A percentile compares a stretch with the other conserved stretches of the same genome.
phyloP scores from a whole-genome alignment of 2,329 filamentous ascomycete species.

The Helicocarpus griseus region DNA sequence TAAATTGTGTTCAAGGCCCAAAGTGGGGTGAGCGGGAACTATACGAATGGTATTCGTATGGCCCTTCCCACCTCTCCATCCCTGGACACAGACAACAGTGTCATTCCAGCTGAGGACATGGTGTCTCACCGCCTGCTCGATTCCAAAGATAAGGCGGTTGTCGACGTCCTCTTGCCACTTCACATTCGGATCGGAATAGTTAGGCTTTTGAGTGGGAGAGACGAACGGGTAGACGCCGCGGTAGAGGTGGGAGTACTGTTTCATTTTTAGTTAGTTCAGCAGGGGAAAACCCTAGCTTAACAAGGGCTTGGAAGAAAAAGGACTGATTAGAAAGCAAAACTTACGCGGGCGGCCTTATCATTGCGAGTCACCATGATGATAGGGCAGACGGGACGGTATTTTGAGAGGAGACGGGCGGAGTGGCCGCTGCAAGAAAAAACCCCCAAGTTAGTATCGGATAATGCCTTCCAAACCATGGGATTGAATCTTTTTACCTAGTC shows the following conservation, averaged over 20 bases:
- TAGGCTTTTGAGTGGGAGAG: slow-evolving; percentile 86
- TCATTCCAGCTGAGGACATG: slow-evolving; percentile 71
- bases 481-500: slow-evolving; percentile 53
- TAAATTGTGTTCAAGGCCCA: no score
- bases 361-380: slow-evolving; percentile 99
- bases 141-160: slow-evolving; percentile 93
- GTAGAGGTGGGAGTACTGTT: slow-evolving; percentile 78
- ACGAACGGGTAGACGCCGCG: slow-evolving; percentile 97
- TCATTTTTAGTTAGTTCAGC: not conserved
- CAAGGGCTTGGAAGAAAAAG: slow-evolving; percentile 9
- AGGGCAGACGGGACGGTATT: slow-evolving; percentile 96
- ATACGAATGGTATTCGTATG: slow-evolving; percentile 56
- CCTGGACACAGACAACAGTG: slow-evolving; percentile 56
- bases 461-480: not conserved
- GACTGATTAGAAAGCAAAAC: slow-evolving; percentile 16
- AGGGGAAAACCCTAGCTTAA: slow-evolving; percentile 3
- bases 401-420: slow-evolving; percentile 89
- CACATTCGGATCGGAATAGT: slow-evolving; percentile 86
- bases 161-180: slow-evolving; percentile 99
- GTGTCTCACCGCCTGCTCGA: slow-evolving; percentile 75
- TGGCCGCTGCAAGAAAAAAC: slow-evolving; percentile 53
- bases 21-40: slow-evolving; percentile 39
- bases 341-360: slow-evolving; percentile 62
- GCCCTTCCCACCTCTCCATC: slow-evolving; percentile 58
- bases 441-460: slow-evolving; percentile 7